Base-by-base conservation (phyloP, 2,329 filamentous ascomycete species). In the Onygena corvina region DNA sequence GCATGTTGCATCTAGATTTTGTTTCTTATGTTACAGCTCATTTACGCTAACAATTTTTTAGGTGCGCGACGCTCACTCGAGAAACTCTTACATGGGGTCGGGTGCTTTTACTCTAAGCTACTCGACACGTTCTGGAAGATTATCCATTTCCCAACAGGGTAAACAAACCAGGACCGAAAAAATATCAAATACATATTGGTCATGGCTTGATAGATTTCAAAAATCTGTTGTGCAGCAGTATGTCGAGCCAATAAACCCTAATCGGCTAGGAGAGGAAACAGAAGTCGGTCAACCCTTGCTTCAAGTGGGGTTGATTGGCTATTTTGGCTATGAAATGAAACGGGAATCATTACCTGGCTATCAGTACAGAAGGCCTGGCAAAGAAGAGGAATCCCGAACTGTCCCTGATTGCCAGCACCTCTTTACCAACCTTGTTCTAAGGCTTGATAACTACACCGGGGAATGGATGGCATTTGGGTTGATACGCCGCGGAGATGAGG, bases 401-500 rank as follows among this genome's bases (percentile, higher is more conserved):
- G 35, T 42, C 16, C 52, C 52, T 1, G 47, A 53, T 36, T 48
- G 49, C 21, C 52, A 53, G n/a, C 52, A 53, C 30, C 46, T 53
- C 47, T 47, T 53, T 29, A 36, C 52, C 12, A 52, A 46, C 16
- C 40, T 23, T 34, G 50, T 53, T 30, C 16, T 53, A 5, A 50
- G 52, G 25, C 30, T 53, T 14, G 52, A 53, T 23, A 52, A 53
- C 42, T 53, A 52, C 25, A 53, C 50, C 11, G 44, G 52, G 29
- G 52, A 53, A 16, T 53, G 52, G 52, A 53, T 47, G 25, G 23
- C 50, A 4, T 53, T 53, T 20, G 45, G 52, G 12, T 36, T 53
- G n/a, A 46, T 53, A n/a, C 49, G 52, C 4, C 52, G 50, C 20
- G 56, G 60, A 34, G 53, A 67, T 5, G 63, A 72, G 27, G 53